Evolutionary conservation across 1,139 yeast genomes (phyloP).

Genomic region (Pichia sp.): DNA sequence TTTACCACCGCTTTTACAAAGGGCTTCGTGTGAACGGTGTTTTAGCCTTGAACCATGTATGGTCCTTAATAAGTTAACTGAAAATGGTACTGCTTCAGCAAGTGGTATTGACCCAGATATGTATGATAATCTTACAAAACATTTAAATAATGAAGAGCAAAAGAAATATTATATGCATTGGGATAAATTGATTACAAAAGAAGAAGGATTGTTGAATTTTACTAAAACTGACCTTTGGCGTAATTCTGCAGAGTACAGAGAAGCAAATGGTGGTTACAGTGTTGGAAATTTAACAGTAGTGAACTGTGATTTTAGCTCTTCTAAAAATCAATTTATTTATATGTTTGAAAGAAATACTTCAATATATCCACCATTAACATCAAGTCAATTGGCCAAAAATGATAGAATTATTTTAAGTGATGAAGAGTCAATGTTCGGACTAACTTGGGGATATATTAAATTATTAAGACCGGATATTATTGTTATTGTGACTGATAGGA

Average conservation of each 20-base stretch:
- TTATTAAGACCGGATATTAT: slow-evolving; percentile 36
- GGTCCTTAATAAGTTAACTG: slow-evolving; percentile 56
- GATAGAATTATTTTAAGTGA: slow-evolving; percentile 73
- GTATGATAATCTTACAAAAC: slow-evolving; percentile 45
- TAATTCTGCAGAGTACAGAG: slow-evolving; percentile 54
- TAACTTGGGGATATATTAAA: slow-evolving; percentile 57
- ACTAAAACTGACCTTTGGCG: slow-evolving; percentile 66
- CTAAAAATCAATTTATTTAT: slow-evolving; percentile 37
- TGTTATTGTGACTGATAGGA: slow-evolving; percentile 44
- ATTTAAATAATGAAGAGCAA: slow-evolving; percentile 41
- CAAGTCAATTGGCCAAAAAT: slow-evolving; percentile 42
- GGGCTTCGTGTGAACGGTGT: slow-evolving; percentile 64
- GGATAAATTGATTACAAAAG: slow-evolving; percentile 68
- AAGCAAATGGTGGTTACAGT: slow-evolving; percentile 53
- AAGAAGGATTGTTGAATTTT: slow-evolving; percentile 54
- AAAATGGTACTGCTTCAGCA: slow-evolving; percentile 46
- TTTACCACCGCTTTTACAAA: slow-evolving; percentile 56
- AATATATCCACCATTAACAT: slow-evolving; percentile 27
- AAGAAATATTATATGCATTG: slow-evolving; percentile 59
- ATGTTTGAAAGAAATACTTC: slow-evolving; percentile 38
- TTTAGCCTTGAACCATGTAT: slow-evolving; percentile 58
- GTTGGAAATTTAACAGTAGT: slow-evolving; percentile 42
- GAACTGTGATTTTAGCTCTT: slow-evolving; percentile 26
- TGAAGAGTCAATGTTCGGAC: slow-evolving; percentile 69
- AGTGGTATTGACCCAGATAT: slow-evolving; percentile 41